Evolutionary conservation across 495 filamentous ascomycete genomes (phyloP).

Genomic region (Astrocystis sublimbata): DNA sequence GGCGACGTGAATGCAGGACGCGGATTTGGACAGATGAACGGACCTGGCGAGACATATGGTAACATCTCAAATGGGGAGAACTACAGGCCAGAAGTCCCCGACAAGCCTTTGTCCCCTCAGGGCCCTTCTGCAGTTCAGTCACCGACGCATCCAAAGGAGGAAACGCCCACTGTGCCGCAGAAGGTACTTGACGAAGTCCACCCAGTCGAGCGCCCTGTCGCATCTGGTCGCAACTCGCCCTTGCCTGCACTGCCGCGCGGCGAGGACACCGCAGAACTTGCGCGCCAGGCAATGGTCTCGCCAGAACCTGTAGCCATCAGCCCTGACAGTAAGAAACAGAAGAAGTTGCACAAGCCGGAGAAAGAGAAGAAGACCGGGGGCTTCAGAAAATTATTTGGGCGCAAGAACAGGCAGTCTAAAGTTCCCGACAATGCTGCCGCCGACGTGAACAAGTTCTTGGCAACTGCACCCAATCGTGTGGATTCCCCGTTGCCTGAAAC

Average conservation of each 20-base stretch:
- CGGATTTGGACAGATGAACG: slow-evolving; percentile 41
- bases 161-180: slow-evolving; percentile 25
- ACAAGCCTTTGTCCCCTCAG: slow-evolving; percentile 30
- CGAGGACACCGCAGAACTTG: slow-evolving; percentile 37
- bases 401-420: slow-evolving; percentile 55
- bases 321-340: slow-evolving; percentile 49
- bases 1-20: slow-evolving; percentile 68
- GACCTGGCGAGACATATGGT: slow-evolving; percentile 28
- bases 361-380: slow-evolving; percentile 47
- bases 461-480: slow-evolving; percentile 21
- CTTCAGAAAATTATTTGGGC: slow-evolving; percentile 65
- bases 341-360: slow-evolving; percentile 60
- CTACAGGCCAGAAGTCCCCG: slow-evolving; percentile 36
- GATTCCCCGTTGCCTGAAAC: slow-evolving; percentile 25
- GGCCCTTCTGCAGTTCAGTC: slow-evolving; percentile 14
- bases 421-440: slow-evolving; percentile 49
- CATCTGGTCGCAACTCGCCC: slow-evolving; percentile 36
- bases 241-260: slow-evolving; percentile 43
- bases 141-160: slow-evolving; percentile 7
- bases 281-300: slow-evolving; percentile 45
- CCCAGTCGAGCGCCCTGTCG: slow-evolving; percentile 36
- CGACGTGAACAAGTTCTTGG: slow-evolving; percentile 39
- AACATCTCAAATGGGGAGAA: slow-evolving; percentile 30
- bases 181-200: slow-evolving; percentile 39
- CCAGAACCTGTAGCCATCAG: slow-evolving; percentile 43